Base-by-base conservation (phyloP, 2,329 filamentous ascomycete species). In the Ophiostoma sp. region DNA sequence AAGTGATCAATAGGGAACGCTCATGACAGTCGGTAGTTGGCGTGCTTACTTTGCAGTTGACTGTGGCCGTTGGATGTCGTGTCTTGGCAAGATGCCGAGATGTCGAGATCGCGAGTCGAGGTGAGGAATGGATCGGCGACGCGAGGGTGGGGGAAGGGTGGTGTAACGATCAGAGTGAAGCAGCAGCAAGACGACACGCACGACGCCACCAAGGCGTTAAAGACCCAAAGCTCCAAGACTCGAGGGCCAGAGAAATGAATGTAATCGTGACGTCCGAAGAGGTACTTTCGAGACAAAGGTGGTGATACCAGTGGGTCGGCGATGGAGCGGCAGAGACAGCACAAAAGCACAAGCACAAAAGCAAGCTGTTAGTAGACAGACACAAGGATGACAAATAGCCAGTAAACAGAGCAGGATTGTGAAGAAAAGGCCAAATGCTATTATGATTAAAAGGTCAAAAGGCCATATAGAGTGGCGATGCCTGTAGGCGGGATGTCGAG, bases 261-360 rank as follows among this genome's bases (percentile, higher is more conserved):
- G 62, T 6, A 20, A 41, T 65, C 62, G 35, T 11, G 62, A 39
- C 35, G 77, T 74, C 71, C 74, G 72, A 72, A 75, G 76, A 71
- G 76, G 79, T 79, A 72, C 67, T 52, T 36, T 35, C 31, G 41
- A 44, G 17, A 68, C 41, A 57, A 44, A 69, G 65, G 44, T 52
- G 60, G 23, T 23, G 68, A 68, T 39, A n/a, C 27, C 20, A 27
- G 44, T 10, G 36, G 35, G 67, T n/a, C 64, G 71, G 69, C 62
- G n/a, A 54, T 69, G 70, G 41, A 27, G 54, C 39, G 52, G 48
- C 7, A 23, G 62, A 36, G 57, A 67, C 13, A 60, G 54, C 54
- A 64, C 15, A 54, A 60, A 23, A 10, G 27, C 36, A 36, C n/a
- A 23, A 10, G 27, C 36, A 36, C n/a, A 67, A 52, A 33, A 67